These are phyloP conservation scores for Cercospora sp. DNA, from an alignment of 2,329 filamentous ascomycete genomes.

Conservation along the genomic window DNA sequence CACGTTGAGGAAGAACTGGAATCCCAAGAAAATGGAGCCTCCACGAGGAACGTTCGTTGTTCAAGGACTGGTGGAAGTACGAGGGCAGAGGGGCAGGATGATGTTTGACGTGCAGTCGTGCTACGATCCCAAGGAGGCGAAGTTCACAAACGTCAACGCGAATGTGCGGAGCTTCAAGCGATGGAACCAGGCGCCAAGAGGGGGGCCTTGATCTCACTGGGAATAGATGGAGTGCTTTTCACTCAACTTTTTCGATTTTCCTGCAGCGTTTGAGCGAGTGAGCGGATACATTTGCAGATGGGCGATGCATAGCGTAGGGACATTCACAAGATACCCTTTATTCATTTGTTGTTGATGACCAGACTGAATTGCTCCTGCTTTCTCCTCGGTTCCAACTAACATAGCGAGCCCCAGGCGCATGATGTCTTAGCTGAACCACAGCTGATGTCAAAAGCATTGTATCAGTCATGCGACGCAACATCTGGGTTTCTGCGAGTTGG, in stretches of 20 bases:
- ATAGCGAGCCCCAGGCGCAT: neutral
- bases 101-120: conserved; percentile 48
- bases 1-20: conserved; percentile 35
- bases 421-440: neutral
- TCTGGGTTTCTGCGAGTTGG: neutral
- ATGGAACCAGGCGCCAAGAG: conserved; percentile 43
- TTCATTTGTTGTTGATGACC: conserved; percentile 6
- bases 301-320: conserved; percentile 12
- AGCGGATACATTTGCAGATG: conserved; percentile 7
- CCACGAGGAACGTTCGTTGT: conserved; percentile 50
- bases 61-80: conserved; percentile 48
- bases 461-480: neutral
- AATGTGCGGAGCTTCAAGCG: conserved; percentile 35
- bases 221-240: neutral
- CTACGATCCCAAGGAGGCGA: conserved; percentile 48
- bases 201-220: conserved; percentile 37
- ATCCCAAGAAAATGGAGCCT: conserved; percentile 38
- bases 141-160: conserved; percentile 40
- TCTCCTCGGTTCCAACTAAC: neutral
- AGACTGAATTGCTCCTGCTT: neutral
- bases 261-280: conserved; percentile 23
- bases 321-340: neutral
- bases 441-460: neutral
- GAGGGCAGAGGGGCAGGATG: conserved; percentile 44
- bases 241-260: neutral